phyloP scores from a whole-genome alignment of 371 early-diverging fungal genomes.

The Circinella minor region DNA sequence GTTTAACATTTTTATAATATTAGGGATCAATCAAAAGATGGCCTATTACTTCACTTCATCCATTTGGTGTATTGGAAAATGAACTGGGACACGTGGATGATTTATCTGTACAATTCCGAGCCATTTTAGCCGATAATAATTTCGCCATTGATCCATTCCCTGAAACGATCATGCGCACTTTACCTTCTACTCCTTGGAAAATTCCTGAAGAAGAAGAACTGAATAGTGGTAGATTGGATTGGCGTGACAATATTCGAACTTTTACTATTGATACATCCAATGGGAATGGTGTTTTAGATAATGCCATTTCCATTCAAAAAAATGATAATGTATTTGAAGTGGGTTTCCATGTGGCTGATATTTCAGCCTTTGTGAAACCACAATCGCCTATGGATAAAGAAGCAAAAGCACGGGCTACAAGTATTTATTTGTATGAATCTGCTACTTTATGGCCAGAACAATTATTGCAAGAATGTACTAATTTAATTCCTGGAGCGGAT shows the following conservation, averaged over 20 bases:
- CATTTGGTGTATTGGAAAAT: slow-evolving; percentile 69
- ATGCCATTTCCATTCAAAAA: slow-evolving; percentile 79
- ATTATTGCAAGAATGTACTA: slow-evolving; percentile 72
- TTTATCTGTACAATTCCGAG: slow-evolving; percentile 69
- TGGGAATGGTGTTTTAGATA: slow-evolving; percentile 84
- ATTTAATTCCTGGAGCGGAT: slow-evolving; percentile 20
- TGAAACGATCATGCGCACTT: slow-evolving; percentile 56
- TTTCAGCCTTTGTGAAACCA: slow-evolving; percentile 92
- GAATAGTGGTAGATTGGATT: slow-evolving; percentile 63
- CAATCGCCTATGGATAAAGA: slow-evolving; percentile 89
- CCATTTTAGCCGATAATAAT: slow-evolving; percentile 70
- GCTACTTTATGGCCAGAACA: slow-evolving; percentile 96
- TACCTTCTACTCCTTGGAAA: slow-evolving; percentile 65
- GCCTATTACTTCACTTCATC: slow-evolving; percentile 73
- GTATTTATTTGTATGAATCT: slow-evolving; percentile 88
- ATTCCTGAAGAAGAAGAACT: slow-evolving; percentile 63
- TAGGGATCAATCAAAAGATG: slow-evolving; percentile 72
- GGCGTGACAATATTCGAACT: slow-evolving; percentile 62
- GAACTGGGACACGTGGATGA: slow-evolving; percentile 71
- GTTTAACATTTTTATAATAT: too few relatives aligned
- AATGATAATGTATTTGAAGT: slow-evolving; percentile 75
- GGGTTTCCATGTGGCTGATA: slow-evolving; percentile 98
- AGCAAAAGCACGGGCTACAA: slow-evolving; percentile 86
- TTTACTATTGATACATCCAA: slow-evolving; percentile 81
- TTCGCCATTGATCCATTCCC: slow-evolving; percentile 56